Evolutionary conservation across 2,329 filamentous ascomycete genomes (phyloP).

Genomic region (Ceratocystis eucalypticola): DNA sequence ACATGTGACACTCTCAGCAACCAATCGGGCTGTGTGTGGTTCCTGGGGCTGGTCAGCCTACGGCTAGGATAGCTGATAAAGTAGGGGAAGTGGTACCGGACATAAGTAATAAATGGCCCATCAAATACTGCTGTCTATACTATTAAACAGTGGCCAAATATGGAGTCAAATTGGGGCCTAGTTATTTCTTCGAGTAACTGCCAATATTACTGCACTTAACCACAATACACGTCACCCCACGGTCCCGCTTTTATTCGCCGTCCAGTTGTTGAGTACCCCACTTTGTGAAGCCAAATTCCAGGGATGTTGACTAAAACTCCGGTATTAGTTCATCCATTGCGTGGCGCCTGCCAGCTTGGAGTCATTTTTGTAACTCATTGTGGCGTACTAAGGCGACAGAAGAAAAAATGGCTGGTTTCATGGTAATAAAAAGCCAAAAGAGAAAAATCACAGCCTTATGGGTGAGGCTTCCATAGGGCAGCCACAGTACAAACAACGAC

Average conservation of each 20-base stretch:
- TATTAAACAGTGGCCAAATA: neutral
- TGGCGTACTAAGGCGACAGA: neutral
- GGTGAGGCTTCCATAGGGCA: neutral
- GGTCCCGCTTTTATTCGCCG: neutral
- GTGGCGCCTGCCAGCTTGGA: neutral
- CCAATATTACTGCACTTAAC: neutral
- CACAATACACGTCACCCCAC: neutral
- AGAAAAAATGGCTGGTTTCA: neutral
- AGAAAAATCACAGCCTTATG: neutral
- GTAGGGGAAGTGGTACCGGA: neutral
- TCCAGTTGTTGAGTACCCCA: neutral
- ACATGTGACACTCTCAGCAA: neutral
- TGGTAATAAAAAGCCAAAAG: neutral
- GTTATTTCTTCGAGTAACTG: neutral
- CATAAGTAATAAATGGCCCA: neutral
- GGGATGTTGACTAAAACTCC: conserved; percentile 5
- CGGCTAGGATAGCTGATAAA: neutral
- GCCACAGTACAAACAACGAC: neutral
- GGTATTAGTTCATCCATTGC: neutral
- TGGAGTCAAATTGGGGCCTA: neutral
- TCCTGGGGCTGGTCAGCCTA: neutral
- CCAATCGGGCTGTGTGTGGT: neutral
- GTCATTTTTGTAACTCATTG: neutral
- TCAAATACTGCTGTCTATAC: neutral
- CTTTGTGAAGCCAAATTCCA: neutral